Conservation (phyloP, 1,284 basidiomycete genomes). For the Malassezia obtusa region DNA sequence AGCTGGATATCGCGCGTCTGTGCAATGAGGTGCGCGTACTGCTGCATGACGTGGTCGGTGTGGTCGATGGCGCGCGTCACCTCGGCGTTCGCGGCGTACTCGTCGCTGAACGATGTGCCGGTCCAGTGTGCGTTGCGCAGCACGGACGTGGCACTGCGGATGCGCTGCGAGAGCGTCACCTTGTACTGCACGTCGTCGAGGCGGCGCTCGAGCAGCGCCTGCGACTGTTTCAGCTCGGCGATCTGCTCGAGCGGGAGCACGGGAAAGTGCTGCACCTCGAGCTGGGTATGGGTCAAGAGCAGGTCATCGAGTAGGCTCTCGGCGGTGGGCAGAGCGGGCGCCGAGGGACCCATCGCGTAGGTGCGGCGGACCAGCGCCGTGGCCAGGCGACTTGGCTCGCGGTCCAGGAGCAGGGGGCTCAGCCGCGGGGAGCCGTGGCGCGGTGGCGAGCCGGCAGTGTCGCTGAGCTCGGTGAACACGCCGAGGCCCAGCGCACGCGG, state of each 20-base stretch:
- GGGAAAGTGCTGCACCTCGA: conserved; percentile 13
- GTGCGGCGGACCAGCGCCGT: neutral
- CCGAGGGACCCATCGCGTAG: neutral
- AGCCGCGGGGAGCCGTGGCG: no score
- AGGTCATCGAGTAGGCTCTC: neutral
- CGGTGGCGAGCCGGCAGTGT: no score
- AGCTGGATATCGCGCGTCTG: neutral
- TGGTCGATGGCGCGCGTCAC: conserved; percentile 6
- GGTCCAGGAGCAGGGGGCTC: neutral
- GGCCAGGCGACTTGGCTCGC: no score
- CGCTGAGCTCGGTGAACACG: no score
- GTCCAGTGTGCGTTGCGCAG: neutral
- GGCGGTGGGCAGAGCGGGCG: neutral
- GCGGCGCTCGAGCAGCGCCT: neutral
- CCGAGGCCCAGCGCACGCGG: no score
- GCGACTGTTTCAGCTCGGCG: neutral
- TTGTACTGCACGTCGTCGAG: conserved; percentile 1
- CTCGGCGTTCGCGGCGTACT: neutral
- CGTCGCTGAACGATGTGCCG: neutral
- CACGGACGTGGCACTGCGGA: conserved; percentile 7
- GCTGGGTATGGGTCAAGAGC: conserved; percentile 8
- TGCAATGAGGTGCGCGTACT: neutral
- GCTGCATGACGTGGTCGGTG: conserved; percentile 7
- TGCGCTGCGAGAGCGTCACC: conserved; percentile 7
- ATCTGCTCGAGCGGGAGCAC: conserved; percentile 8